A percentile compares a stretch with the other conserved stretches of the same genome.
These are phyloP conservation scores for Canariomyces notabilis DNA, from an alignment of 2,329 filamentous ascomycete species.

Conservation along the genomic window DNA sequence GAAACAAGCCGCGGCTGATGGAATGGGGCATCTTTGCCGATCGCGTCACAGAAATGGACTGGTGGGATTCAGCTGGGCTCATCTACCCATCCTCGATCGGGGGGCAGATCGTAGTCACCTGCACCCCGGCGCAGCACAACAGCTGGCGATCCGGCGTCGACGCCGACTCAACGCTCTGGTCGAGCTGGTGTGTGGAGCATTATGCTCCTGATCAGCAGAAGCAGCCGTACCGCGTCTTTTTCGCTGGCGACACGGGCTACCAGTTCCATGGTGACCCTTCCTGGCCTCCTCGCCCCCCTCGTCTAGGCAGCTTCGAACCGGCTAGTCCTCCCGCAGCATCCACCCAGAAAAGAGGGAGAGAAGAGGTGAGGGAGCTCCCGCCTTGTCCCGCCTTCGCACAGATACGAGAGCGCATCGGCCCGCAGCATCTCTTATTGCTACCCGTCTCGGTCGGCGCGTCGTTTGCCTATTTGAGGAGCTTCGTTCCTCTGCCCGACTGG, in stretches of 20 bases:
- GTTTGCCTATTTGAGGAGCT: conserved; percentile 25
- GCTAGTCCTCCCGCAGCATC: background rate
- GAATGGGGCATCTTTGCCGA: conserved; percentile 46
- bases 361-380: conserved; percentile 13
- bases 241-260: conserved; percentile 68
- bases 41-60: conserved; percentile 66
- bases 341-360: background rate
- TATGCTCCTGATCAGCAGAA: background rate
- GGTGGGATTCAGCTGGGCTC: conserved; percentile 65
- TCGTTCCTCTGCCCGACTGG: conserved; percentile 23
- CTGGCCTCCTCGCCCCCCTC: conserved; percentile 24
- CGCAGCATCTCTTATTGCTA: conserved; percentile 23
- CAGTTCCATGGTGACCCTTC: conserved; percentile 23
- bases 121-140: conserved; percentile 65
- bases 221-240: conserved; percentile 58
- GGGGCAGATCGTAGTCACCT: conserved; percentile 52
- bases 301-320: background rate
- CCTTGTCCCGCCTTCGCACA: conserved; percentile 25
- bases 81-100: conserved; percentile 22
- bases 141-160: conserved; percentile 55
- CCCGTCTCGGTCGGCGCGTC: conserved; percentile 26
- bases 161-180: conserved; percentile 59
- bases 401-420: conserved; percentile 21
- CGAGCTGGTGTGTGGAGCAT: conserved; percentile 56
- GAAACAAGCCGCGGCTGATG: conserved; percentile 62